phyloP scores from a whole-genome alignment of 305 asterid genomes.

The Nicotiana rustica region DNA sequence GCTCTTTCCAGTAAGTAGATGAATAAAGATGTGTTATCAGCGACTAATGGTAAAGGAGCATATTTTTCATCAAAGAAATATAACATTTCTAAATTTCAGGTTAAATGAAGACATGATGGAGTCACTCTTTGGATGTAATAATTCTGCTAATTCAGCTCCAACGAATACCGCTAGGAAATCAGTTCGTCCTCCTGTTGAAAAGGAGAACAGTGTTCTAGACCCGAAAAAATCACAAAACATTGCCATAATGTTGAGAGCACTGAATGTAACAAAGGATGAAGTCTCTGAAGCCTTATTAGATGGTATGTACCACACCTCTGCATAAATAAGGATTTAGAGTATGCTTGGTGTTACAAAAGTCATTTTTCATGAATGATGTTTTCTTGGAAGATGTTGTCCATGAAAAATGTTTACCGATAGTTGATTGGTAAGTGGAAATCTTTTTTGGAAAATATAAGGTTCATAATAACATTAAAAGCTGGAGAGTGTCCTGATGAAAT shows the following conservation, averaged over 20 bases:
- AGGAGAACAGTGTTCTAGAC: slow-evolving; percentile 60
- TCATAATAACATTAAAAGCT: no score
- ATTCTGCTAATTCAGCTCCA: slow-evolving; percentile 44
- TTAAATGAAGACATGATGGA: slow-evolving; percentile 69
- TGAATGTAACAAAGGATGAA: slow-evolving; percentile 72
- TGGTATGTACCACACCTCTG: slow-evolving; percentile 46
- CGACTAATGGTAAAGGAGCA: neutral
- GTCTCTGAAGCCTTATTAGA: slow-evolving; percentile 69
- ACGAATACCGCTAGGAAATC: slow-evolving; percentile 50
- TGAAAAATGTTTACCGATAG: neutral
- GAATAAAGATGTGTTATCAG: neutral
- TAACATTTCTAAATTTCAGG: slow-evolving; percentile 37
- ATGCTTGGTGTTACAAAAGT: neutral
- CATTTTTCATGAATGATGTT: neutral
- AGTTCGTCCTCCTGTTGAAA: slow-evolving; percentile 44
- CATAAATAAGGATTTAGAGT: slow-evolving; percentile 11
- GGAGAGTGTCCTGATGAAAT: neutral
- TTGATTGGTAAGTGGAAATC: neutral
- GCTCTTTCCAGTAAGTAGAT: slow-evolving; percentile 68
- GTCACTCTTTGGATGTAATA: slow-evolving; percentile 59
- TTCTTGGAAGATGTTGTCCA: neutral
- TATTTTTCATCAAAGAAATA: neutral
- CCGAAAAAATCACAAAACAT: slow-evolving; percentile 73
- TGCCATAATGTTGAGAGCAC: slow-evolving; percentile 67
- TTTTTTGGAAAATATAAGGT: neutral